Evolutionary conservation across 768 basidiomycete species (phyloP).

Genomic region (Rhodotorula diobovata): DNA sequence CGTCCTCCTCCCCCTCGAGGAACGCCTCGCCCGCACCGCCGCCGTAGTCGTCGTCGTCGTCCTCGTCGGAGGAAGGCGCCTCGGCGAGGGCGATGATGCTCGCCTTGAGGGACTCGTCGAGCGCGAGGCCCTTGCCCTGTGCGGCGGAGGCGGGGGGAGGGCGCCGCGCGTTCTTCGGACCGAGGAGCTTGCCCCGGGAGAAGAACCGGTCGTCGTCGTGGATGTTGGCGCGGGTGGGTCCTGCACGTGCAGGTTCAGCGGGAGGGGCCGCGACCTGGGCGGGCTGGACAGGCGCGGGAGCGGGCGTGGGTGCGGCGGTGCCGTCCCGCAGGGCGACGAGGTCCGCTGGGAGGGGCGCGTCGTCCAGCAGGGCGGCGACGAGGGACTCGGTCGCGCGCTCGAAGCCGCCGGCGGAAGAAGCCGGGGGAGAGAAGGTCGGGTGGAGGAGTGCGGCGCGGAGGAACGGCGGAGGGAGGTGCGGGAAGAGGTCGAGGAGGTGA

Average conservation of each 20-base stretch:
- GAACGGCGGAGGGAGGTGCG: constrained; percentile 58
- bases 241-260: constrained; percentile 35
- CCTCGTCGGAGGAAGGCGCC: constrained; percentile 51
- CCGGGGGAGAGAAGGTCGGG: background rate
- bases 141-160: background rate
- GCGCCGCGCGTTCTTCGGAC: background rate
- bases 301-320: constrained; percentile 33
- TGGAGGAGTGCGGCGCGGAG: constrained; percentile 46
- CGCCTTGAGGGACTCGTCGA: constrained; percentile 66
- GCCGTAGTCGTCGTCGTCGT: constrained; percentile 12
- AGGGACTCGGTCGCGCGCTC: constrained; percentile 60
- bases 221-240: constrained; percentile 58
- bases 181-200: constrained; percentile 5
- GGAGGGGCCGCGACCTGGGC: constrained; percentile 29
- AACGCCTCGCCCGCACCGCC: constrained; percentile 56
- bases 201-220: constrained; percentile 73
- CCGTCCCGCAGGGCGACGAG: constrained; percentile 1
- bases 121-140: background rate
- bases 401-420: constrained; percentile 49
- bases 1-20: constrained; percentile 9
- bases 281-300: background rate
- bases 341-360: constrained; percentile 55
- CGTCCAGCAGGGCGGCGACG: constrained; percentile 69
- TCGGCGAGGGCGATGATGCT: constrained; percentile 75
- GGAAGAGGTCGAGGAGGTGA: constrained; percentile 72